These are phyloP conservation scores for Neltuma alba DNA, from an alignment of 306 rosid genomes.

Conservation along the genomic window DNA sequence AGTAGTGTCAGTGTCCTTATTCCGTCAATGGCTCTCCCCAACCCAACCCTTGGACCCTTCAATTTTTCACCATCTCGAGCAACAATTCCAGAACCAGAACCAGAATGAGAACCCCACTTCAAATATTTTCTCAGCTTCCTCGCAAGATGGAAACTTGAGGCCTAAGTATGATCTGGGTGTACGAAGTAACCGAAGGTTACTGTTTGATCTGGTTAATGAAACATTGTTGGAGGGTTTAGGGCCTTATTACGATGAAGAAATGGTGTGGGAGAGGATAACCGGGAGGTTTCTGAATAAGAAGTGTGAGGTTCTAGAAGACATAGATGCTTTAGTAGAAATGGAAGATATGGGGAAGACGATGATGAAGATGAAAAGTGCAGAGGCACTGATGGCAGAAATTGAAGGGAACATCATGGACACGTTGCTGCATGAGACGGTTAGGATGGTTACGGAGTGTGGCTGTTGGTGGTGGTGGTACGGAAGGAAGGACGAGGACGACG, in stretches of 20 bases:
- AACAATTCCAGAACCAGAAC: neutral
- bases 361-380: constrained; percentile 31
- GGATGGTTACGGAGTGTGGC: neutral
- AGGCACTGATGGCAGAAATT: constrained; percentile 56
- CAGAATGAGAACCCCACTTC: neutral
- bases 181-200: constrained; percentile 52
- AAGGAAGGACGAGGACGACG: constrained; percentile 35
- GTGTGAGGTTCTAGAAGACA: constrained; percentile 78
- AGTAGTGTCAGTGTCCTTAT: neutral
- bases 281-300: constrained; percentile 54
- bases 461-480: neutral
- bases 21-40: constrained; percentile 58
- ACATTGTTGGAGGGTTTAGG: constrained; percentile 46
- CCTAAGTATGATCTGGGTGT: constrained; percentile 36
- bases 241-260: constrained; percentile 41
- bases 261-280: constrained; percentile 51
- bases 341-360: constrained; percentile 44
- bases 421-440: constrained; percentile 67
- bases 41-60: constrained; percentile 74
- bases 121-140: neutral
- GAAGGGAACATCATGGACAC: constrained; percentile 69
- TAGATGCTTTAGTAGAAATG: constrained; percentile 61
- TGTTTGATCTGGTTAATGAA: constrained; percentile 69
- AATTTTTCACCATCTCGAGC: constrained; percentile 40
- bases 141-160: neutral